Percentiles rank a stretch among this genome's conserved stretches.
Evolutionary conservation across 805 yeast genomes (phyloP).

Genomic region (Zygoascus biomembranicola): DNA sequence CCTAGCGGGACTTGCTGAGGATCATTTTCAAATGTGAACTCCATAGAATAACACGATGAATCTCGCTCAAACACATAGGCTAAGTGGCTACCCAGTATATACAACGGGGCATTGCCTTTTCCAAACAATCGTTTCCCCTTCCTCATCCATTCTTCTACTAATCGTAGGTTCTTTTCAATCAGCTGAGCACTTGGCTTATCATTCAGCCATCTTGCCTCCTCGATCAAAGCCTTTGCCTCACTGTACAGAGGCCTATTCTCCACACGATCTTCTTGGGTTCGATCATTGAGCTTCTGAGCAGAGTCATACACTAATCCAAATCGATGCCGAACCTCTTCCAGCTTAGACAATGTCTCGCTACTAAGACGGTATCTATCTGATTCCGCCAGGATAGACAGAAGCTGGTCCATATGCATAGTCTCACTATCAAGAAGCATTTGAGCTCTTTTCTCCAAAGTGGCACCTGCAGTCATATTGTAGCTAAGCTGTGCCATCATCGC

Average conservation of each 20-base stretch:
- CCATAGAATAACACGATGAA: conserved; percentile 6
- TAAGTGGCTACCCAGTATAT: conserved; percentile 25
- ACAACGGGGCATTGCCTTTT: conserved; percentile 29
- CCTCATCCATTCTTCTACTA: conserved; percentile 34
- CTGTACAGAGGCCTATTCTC: conserved; percentile 29
- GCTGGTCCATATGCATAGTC: conserved; percentile 3
- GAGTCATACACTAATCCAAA: conserved; percentile 1
- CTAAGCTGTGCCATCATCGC: conserved; percentile 10
- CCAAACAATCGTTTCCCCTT: conserved; percentile 29
- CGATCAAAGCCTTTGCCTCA: conserved; percentile 24
- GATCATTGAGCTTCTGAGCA: conserved; percentile 10
- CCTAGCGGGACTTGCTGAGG: neutral
- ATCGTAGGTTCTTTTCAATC: conserved; percentile 20
- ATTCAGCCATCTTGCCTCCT: conserved; percentile 16
- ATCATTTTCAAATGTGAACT: conserved; percentile 17
- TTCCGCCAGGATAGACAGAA: conserved; percentile 10
- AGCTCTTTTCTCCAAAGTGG: conserved; percentile 21
- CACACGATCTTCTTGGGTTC: conserved; percentile 24
- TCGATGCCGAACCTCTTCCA: neutral
- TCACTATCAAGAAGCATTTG: conserved; percentile 6
- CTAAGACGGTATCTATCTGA: conserved; percentile 9
- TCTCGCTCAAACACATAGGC: conserved; percentile 17
- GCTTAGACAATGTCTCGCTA: neutral
- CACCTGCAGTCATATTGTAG: conserved; percentile 14
- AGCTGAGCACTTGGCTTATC: conserved; percentile 13